Evolutionary conservation across 2,329 filamentous ascomycete species (phyloP), one percentile per base, ranked within the genome.

Genomic region (Colletotrichum filicis): DNA sequence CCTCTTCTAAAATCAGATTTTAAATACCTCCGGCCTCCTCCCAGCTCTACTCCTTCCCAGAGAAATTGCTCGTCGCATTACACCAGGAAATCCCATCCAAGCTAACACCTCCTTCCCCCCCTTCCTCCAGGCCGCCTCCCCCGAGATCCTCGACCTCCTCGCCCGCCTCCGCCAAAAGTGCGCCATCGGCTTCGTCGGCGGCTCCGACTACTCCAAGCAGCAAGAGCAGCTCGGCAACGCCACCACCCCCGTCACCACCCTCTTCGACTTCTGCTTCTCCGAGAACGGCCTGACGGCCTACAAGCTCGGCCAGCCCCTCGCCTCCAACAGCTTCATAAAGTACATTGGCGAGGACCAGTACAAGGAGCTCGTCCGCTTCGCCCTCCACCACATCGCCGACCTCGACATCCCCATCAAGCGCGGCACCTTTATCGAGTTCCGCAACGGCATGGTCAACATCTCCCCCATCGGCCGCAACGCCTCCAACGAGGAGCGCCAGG

Each of bases 231-330:
- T 98, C 74, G 95, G 95, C 82, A 89, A 79, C 66, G 81, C 90
- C 4, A 82, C 89, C 71, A 83, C 85, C 32, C 88, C 92, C 77
- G 96, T 98, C 74, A 95, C 92, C 65, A 87, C 91, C 74, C 92
- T 98, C 79, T 99, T 99, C 87, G 97, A 99, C 88, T 99, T 94
- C 87, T 97, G 93, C 90, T 99, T 99, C 87, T 88, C 95, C 72
- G 97, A 99, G 87, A 99, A 99, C 85, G 97, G 97, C 12, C 91
- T 99, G 77, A 97, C 94, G 1, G 97, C 96, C 56, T 97, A 90
- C 88, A 95, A 95, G 80, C 85, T 95, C 79, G 97, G 96, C 79
- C 84, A 92, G 82, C 88, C 90, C 68, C 90, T 98, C 71, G 87
- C 92, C 1, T 92, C 91, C 79, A 93, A 93, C 84, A 94, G 91